phyloP scores from a whole-genome alignment of 352 stramenopile species.

The Pythium grandisporangium region DNA sequence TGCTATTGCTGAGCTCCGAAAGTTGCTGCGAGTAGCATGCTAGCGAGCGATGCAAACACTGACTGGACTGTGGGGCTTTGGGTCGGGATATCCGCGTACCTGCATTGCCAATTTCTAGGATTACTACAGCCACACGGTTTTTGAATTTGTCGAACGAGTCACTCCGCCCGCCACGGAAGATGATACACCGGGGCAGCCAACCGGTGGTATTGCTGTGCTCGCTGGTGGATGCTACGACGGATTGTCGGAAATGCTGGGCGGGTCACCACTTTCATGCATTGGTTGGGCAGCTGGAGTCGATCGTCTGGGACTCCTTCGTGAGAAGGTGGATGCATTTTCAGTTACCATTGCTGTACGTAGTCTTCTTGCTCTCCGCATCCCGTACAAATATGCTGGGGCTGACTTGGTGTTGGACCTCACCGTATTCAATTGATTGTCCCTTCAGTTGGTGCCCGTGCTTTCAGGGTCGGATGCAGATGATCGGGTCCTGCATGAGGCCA shows the following conservation, averaged over 20 bases:
- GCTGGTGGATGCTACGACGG: slow-evolving; percentile 81
- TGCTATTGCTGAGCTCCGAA: too few relatives aligned
- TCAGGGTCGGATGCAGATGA: slow-evolving; percentile 24
- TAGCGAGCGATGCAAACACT: too few relatives aligned
- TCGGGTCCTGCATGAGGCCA: slow-evolving; percentile 50
- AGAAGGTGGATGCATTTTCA: slow-evolving; percentile 9
- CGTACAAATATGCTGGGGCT: not conserved
- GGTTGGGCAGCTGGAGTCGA: slow-evolving; percentile 84
- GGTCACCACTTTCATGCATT: slow-evolving; percentile 49
- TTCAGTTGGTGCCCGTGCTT: slow-evolving; percentile 61
- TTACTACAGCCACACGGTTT: slow-evolving; percentile 87
- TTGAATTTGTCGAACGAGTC: slow-evolving; percentile 72
- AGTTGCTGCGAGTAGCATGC: too few relatives aligned
- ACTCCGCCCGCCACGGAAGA: slow-evolving; percentile 4
- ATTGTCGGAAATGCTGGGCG: slow-evolving; percentile 56
- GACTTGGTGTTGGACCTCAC: too few relatives aligned
- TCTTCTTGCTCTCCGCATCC: too few relatives aligned
- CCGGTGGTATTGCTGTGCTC: slow-evolving; percentile 70
- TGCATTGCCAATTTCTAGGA: too few relatives aligned
- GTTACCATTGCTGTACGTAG: slow-evolving; percentile 44
- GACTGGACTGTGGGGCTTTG: too few relatives aligned
- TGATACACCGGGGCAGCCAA: slow-evolving; percentile 8
- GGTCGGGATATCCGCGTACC: too few relatives aligned
- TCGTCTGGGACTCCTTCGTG: slow-evolving; percentile 52
- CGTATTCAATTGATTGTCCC: too few relatives aligned